Percentiles rank a stretch among this genome's conserved stretches.
These are phyloP conservation scores for Poteriospumella lacustris DNA, from an alignment of 108 stramenopile genomes.

Conservation along the genomic window DNA sequence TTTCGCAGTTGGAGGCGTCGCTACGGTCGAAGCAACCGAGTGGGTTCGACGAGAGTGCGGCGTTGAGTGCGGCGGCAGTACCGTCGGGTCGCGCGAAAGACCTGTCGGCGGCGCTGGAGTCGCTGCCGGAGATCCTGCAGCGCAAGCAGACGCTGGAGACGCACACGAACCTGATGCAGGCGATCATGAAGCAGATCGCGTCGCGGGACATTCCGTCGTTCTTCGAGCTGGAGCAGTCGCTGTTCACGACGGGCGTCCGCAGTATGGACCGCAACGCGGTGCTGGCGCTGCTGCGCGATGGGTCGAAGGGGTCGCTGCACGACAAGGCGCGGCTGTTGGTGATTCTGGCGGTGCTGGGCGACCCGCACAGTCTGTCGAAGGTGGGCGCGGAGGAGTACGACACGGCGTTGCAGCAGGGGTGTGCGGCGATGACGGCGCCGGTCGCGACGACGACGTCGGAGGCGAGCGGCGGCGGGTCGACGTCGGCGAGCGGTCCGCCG, in stretches of 20 bases:
- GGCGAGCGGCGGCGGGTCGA: no score
- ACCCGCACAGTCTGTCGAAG: not conserved
- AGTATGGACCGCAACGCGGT: slow-evolving; percentile 45
- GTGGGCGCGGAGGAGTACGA: slow-evolving; percentile 12
- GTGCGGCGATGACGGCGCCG: slow-evolving; percentile 19
- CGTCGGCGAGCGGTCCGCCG: slow-evolving; percentile 1
- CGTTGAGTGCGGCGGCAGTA: slow-evolving; percentile 20
- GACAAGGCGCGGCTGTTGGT: slow-evolving; percentile 88
- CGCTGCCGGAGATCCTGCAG: slow-evolving; percentile 82
- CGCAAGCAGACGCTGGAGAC: slow-evolving; percentile 88
- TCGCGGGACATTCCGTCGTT: slow-evolving; percentile 90
- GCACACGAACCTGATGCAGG: slow-evolving; percentile 90
- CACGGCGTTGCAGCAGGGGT: not conserved
- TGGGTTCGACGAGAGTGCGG: no score
- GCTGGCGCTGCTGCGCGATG: slow-evolving; percentile 64
- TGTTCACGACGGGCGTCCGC: slow-evolving; percentile 31
- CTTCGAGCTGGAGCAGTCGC: slow-evolving; percentile 78
- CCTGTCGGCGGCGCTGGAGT: slow-evolving; percentile 71
- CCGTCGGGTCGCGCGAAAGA: slow-evolving; percentile 40
- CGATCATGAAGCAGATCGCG: slow-evolving; percentile 93
- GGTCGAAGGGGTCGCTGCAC: slow-evolving; percentile 79
- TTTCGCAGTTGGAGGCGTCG: slow-evolving; percentile 66
- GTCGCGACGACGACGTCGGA: not conserved
- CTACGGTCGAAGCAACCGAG: slow-evolving; percentile 61
- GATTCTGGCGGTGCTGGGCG: slow-evolving; percentile 46